Conservation (phyloP, 148 eudicot genomes). For the Gaultheria prostrata region DNA sequence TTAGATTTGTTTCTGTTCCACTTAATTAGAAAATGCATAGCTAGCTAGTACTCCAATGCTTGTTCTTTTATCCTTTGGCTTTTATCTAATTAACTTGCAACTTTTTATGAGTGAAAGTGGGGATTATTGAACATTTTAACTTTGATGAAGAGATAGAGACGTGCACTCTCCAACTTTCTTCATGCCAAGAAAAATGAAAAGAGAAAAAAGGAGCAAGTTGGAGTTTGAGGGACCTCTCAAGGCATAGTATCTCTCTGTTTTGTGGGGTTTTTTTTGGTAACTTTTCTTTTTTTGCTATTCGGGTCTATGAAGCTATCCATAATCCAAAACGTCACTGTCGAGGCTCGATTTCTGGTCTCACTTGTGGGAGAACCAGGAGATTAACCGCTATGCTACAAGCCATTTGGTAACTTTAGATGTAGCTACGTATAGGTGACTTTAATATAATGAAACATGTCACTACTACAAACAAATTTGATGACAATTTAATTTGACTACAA, state of each 20-base stretch:
- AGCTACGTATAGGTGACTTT: background rate
- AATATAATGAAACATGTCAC: background rate
- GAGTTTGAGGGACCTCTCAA: background rate
- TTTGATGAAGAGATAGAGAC: background rate
- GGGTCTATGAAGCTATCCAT: too few species aligned
- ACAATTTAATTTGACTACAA: background rate
- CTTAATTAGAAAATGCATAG: background rate
- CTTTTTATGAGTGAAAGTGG: conserved; percentile 1
- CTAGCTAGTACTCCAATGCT: too few species aligned
- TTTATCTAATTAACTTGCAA: conserved; percentile 8
- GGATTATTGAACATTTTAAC: background rate
- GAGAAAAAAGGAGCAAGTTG: background rate
- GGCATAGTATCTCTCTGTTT: background rate
- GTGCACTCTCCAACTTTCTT: background rate
- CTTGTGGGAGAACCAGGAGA: too few species aligned
- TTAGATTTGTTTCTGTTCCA: background rate
- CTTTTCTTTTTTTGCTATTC: too few species aligned
- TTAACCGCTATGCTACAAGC: too few species aligned
- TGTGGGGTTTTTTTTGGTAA: background rate
- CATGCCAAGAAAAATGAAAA: background rate
- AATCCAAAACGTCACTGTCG: too few species aligned
- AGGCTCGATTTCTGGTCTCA: too few species aligned
- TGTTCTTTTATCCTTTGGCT: background rate
- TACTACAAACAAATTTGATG: background rate
- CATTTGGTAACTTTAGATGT: background rate